phyloP scores from a whole-genome alignment of 306 rosid species.

The Ammopiptanthus mongolicus region DNA sequence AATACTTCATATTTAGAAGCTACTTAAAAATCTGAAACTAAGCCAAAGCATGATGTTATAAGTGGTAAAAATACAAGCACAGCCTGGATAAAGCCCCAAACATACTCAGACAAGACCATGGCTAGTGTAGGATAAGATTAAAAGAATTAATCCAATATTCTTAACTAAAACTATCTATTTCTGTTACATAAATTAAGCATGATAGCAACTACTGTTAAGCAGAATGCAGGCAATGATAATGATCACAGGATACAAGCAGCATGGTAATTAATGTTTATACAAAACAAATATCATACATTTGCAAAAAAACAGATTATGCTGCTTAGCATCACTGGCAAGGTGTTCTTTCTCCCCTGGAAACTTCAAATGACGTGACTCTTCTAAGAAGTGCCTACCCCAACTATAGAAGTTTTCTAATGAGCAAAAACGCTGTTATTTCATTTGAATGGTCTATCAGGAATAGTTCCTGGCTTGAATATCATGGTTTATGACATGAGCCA shows the following conservation, averaged over 20 bases:
- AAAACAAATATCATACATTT: slow-evolving; percentile 18
- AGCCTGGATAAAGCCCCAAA: background rate
- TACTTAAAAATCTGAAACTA: background rate
- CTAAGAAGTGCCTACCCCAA: background rate
- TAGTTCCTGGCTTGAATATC: slow-evolving; percentile 85
- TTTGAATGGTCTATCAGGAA: slow-evolving; percentile 87
- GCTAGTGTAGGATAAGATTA: background rate
- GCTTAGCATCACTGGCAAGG: slow-evolving; percentile 14
- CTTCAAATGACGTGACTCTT: background rate
- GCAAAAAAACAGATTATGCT: slow-evolving; percentile 7
- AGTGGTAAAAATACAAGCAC: background rate
- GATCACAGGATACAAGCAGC: slow-evolving; percentile 6
- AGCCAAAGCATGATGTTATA: background rate
- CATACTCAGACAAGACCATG: background rate
- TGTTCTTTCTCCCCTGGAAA: slow-evolving; percentile 2
- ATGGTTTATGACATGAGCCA: slow-evolving; percentile 77
- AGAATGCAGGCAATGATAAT: slow-evolving; percentile 11
- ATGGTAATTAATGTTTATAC: slow-evolving; percentile 13
- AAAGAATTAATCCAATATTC: slow-evolving; percentile 7
- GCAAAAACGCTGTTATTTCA: slow-evolving; percentile 75
- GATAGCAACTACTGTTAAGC: slow-evolving; percentile 1
- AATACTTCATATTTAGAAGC: background rate
- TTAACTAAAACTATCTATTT: background rate
- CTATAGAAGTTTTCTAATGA: slow-evolving; percentile 36
- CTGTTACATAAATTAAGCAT: slow-evolving; percentile 24